These are phyloP conservation scores for Hymenoscyphus repandus DNA, from an alignment of 2,329 filamentous ascomycete genomes.

Conservation along the genomic window DNA sequence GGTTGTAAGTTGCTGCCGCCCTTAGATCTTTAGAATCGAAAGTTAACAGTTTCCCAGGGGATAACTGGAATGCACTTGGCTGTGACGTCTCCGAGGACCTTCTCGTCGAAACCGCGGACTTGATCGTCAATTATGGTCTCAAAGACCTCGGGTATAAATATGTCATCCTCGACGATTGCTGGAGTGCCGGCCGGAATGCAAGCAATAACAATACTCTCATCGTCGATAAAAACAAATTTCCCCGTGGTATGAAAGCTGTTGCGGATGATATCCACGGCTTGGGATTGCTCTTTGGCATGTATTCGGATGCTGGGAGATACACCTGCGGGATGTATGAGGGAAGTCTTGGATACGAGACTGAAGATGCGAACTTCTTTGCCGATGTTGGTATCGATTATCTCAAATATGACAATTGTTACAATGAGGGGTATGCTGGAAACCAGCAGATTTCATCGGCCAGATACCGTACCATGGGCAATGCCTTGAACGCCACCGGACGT, in stretches of 20 bases:
- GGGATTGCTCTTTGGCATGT: conserved; percentile 49
- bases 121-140: conserved; percentile 44
- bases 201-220: conserved; percentile 39
- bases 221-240: conserved; percentile 38
- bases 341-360: conserved; percentile 43
- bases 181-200: conserved; percentile 39
- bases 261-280: conserved; percentile 42
- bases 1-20: conserved; percentile 31
- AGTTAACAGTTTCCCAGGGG: conserved; percentile 12
- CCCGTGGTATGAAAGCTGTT: conserved; percentile 42
- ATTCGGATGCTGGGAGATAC: conserved; percentile 41
- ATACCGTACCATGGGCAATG: conserved; percentile 33
- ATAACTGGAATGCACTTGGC: conserved; percentile 45
- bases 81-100: conserved; percentile 46
- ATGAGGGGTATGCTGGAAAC: conserved; percentile 45
- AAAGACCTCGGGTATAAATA: conserved; percentile 52
- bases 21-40: background rate
- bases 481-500: conserved; percentile 33
- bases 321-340: conserved; percentile 38
- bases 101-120: conserved; percentile 42
- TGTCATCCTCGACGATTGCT: conserved; percentile 50
- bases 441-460: conserved; percentile 35
- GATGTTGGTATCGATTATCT: conserved; percentile 47
- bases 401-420: conserved; percentile 55
- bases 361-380: conserved; percentile 48